These are phyloP conservation scores for Elaeis guineensis DNA, from an alignment of 176 grass and related monocot species.

Conservation along the genomic window DNA sequence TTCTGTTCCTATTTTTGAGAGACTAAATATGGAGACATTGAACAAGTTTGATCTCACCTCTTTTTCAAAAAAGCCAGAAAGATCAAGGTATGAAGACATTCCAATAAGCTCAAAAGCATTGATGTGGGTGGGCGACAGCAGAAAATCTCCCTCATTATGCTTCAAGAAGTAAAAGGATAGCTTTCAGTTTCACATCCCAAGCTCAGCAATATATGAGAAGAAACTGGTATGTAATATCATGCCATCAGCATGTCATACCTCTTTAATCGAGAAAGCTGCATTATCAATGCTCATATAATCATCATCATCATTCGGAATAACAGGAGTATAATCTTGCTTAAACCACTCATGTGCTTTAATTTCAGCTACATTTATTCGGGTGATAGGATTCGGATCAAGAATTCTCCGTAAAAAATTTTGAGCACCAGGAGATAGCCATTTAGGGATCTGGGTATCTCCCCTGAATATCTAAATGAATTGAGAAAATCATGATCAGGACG, in stretches of 20 bases:
- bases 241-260: conserved; percentile 24
- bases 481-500: conserved; percentile 14
- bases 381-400: conserved; percentile 64
- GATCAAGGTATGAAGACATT: conserved; percentile 93
- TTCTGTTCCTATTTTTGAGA: too few species aligned
- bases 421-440: conserved; percentile 66
- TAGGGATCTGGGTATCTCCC: conserved; percentile 68
- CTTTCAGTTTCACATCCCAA: not conserved
- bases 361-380: conserved; percentile 53
- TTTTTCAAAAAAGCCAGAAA: conserved; percentile 96
- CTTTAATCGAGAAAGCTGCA: conserved; percentile 24
- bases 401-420: conserved; percentile 68
- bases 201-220: not conserved
- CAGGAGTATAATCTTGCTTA: conserved; percentile 58
- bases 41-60: conserved; percentile 46
- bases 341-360: conserved; percentile 83
- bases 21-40: not conserved
- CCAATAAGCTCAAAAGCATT: conserved; percentile 96
- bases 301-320: conserved; percentile 48
- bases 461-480: conserved; percentile 46
- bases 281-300: conserved; percentile 26
- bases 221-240: conserved; percentile 5
- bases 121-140: conserved; percentile 34
- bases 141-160: conserved; percentile 32
- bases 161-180: conserved; percentile 17